Conservation (phyloP, 805 yeast genomes). For the Zygosaccharomyces rouxii region DNA sequence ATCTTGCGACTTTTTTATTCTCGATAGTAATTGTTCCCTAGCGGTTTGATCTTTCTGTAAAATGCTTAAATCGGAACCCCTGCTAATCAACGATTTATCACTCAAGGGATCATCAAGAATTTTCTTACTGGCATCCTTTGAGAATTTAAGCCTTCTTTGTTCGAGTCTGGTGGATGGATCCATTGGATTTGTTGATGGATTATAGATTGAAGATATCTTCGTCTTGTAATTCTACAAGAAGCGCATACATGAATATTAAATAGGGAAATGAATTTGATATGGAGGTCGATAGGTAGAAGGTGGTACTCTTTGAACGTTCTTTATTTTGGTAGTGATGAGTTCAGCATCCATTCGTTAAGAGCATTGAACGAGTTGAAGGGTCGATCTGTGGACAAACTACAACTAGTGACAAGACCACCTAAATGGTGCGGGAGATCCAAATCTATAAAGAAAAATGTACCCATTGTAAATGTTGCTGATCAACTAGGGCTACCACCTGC, state of each 20-base stretch:
- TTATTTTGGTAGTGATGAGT: constrained; percentile 74
- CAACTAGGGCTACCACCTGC: constrained; percentile 28
- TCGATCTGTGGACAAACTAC: constrained; percentile 37
- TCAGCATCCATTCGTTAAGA: constrained; percentile 54
- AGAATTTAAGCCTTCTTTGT: constrained; percentile 37
- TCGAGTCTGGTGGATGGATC: constrained; percentile 18
- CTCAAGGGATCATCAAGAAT: constrained; percentile 22
- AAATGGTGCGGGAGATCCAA: constrained; percentile 61
- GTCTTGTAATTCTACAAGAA: background rate
- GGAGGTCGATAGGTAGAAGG: background rate
- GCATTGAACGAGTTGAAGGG: constrained; percentile 32
- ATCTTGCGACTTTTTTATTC: constrained; percentile 33
- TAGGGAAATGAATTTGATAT: background rate
- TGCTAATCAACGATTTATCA: constrained; percentile 52
- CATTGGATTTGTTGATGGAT: background rate
- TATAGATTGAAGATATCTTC: background rate
- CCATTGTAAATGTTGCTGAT: constrained; percentile 44
- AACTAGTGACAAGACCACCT: constrained; percentile 59
- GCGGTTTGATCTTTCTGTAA: constrained; percentile 43
- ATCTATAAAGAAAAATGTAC: constrained; percentile 45
- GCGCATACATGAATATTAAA: background rate
- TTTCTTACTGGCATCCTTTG: constrained; percentile 21
- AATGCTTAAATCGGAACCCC: constrained; percentile 36
- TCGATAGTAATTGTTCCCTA: constrained; percentile 39
- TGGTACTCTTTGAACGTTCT: constrained; percentile 41